Base-by-base conservation (phyloP, 2,329 filamentous ascomycete species). In the Leptodontidium sp. region DNA sequence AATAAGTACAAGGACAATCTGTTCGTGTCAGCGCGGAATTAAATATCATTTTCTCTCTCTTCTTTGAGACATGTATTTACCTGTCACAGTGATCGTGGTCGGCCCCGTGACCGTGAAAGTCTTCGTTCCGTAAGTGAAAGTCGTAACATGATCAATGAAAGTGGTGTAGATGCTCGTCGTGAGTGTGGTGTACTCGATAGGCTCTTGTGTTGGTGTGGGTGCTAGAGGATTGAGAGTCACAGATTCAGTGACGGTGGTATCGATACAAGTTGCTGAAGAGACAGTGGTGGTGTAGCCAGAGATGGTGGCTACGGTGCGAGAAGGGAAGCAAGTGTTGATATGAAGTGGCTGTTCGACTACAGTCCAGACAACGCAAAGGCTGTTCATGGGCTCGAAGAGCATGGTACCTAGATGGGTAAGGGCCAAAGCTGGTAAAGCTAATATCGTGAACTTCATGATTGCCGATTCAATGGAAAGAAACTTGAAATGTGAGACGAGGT, bases 311-410 rank as follows among this genome's bases (percentile, higher is more conserved):
- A 58, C 40, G 38, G 63, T 65, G 15, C 52, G 50, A 17, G 63
- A 65, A 12, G 40, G 52, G n/a, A 65, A 65, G 8, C 63, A 65
- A 7, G 52, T 58, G 24, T 17, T 58, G 24, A 65, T 49, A 24
- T 29, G 35, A 14, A 65, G 9, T 3, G 63, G 63, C n/a, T 47
- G 15, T 35, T 65, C 63, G 29, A 58, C 52, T 14, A 65, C 52
- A 58, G 63, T 57, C 4, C 32, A 65, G 50, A 65, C 52, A 35
- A 58, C 52, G 32, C 63, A 65, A 43, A 65, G 63, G 17, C 32
- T 40, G 52, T 65, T 58, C 35, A 65, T 29, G 40, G 63, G 63
- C 38, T 65, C 63, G 26, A 58, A 49, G 17, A 65, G 43, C 40
- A 35, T 57, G 40, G 63, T 9, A 2, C 26, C 63, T 21, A 47